Percentiles rank a stretch among this genome's conserved stretches.
These are phyloP conservation scores for Pythium brachiatum DNA, from an alignment of 352 stramenopile species.

Conservation along the genomic window DNA sequence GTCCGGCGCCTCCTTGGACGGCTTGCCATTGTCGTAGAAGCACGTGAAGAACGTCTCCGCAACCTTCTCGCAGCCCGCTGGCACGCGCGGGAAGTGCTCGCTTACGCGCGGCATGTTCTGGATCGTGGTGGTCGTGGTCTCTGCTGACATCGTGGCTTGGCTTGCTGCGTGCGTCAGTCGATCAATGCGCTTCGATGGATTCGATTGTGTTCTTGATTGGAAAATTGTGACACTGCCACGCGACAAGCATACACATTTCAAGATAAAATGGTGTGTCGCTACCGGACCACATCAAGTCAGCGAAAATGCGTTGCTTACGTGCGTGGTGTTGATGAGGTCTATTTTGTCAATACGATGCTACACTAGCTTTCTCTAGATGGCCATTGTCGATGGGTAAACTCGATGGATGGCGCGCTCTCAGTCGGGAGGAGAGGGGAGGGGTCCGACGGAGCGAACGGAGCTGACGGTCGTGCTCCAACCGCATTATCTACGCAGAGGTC, in stretches of 20 bases:
- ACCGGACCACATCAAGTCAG: background rate
- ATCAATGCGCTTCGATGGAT: too few species aligned
- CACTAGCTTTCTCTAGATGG: conserved; percentile 15
- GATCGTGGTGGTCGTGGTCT: conserved; percentile 13
- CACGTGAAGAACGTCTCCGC: conserved; percentile 76
- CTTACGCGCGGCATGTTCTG: conserved; percentile 54
- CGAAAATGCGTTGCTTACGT: too few species aligned
- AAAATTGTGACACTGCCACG: conserved; percentile 28
- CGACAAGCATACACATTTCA: conserved; percentile 46
- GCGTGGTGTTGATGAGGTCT: conserved; percentile 8
- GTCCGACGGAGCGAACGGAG: conserved; percentile 2
- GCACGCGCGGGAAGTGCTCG: conserved; percentile 73
- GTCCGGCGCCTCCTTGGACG: conserved; percentile 47
- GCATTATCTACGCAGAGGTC: conserved; percentile 61
- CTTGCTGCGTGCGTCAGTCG: background rate
- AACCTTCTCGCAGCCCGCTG: conserved; percentile 63
- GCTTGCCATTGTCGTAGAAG: conserved; percentile 82
- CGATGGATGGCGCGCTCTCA: background rate
- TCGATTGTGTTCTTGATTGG: conserved; percentile 13
- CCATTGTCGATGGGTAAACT: background rate
- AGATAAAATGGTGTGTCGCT: conserved; percentile 24
- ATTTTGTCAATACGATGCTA: conserved; percentile 20
- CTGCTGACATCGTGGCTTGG: background rate
- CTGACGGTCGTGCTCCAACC: conserved; percentile 12
- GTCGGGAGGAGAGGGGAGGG: background rate